phyloP scores from a whole-genome alignment of 495 filamentous ascomycete genomes.

The Penicillium lividum region DNA sequence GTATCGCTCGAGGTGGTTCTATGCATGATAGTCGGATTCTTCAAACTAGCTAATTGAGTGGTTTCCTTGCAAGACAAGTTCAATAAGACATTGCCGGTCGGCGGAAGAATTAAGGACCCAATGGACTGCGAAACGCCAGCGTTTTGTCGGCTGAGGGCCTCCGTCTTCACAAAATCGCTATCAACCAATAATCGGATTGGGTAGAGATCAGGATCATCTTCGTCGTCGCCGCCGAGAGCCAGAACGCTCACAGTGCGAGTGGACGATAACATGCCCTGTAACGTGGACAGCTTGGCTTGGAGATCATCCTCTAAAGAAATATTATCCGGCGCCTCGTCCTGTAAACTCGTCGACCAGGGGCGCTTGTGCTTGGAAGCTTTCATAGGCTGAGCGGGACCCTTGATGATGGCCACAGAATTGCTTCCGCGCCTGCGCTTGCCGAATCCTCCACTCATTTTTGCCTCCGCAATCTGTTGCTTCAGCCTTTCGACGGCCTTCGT shows the following conservation, averaged over 20 bases:
- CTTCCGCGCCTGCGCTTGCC: slow-evolving; percentile 78
- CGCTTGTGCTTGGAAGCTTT: slow-evolving; percentile 79
- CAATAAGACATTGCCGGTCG: slow-evolving; percentile 54
- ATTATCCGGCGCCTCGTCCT: slow-evolving; percentile 66
- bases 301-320: slow-evolving; percentile 82
- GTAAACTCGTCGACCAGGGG: slow-evolving; percentile 91
- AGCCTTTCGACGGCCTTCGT: slow-evolving; percentile 92
- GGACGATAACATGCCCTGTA: slow-evolving; percentile 96
- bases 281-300: slow-evolving; percentile 74
- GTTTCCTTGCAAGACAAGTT: slow-evolving; percentile 41
- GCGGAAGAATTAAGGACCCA: slow-evolving; percentile 60
- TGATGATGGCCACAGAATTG: slow-evolving; percentile 54
- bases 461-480: slow-evolving; percentile 80
- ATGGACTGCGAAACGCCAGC: slow-evolving; percentile 58
- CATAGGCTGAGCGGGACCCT: slow-evolving; percentile 59
- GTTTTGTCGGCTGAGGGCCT: slow-evolving; percentile 51
- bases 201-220: slow-evolving; percentile 86
- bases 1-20: slow-evolving; percentile 33
- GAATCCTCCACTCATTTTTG: slow-evolving; percentile 86
- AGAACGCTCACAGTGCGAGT: slow-evolving; percentile 83
- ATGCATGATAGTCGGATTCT: not conserved
- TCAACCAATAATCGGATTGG: slow-evolving; percentile 78
- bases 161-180: slow-evolving; percentile 58
- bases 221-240: slow-evolving; percentile 76
- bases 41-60: no score